Base-by-base conservation (phyloP, 164 flowering plant species). In the Kingdonia uniflora region DNA sequence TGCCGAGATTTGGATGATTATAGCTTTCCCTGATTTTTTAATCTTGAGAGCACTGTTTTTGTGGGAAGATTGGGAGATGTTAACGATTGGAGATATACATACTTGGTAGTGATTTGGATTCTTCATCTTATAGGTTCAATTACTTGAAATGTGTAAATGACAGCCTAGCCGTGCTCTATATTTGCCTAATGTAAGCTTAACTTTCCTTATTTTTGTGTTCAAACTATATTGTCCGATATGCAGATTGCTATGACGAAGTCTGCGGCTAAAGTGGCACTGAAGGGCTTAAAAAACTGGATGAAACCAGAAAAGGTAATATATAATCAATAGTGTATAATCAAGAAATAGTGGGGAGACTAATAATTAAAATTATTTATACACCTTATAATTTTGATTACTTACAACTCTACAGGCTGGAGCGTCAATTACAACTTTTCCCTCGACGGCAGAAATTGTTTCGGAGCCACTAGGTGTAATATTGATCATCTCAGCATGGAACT, bases 401-500 rank as follows among this genome's bases (percentile, higher is more conserved):
- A 21, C 47, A 24, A 39, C 35, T 65, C 53, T 60, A 37, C 77
- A 84, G 91, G 91, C 55, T 11, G 65, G 69, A 62, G 71, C 81
- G 20, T 49, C 82, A 51, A 12, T 80, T 6, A 58, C 79, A 29
- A 70, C 82, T 19, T 72, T 41, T 58, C 91, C 91, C 19, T 76
- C 87, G 17, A 74, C 82, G 22, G 84, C 91, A 40, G 82, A 80
- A 71, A 77, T 84, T 51, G 79, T 84, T 35, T 64, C 85, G 15
- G 91, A 84, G 65, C 91, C 91, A 22, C 62, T 84, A 29, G 91
- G 91, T 23, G 75, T 79, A 49, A 76, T 79, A 21, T 52, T 84
- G 65, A 57, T 84, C 60, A 81, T 84, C 58, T 79, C 91, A 41
- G 55, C 91, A 19, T 84, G 91, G 91, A 84, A 84, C 65, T 84